Conservation (phyloP, 768 basidiomycete species). For the Rhizopogon roseolus region DNA sequence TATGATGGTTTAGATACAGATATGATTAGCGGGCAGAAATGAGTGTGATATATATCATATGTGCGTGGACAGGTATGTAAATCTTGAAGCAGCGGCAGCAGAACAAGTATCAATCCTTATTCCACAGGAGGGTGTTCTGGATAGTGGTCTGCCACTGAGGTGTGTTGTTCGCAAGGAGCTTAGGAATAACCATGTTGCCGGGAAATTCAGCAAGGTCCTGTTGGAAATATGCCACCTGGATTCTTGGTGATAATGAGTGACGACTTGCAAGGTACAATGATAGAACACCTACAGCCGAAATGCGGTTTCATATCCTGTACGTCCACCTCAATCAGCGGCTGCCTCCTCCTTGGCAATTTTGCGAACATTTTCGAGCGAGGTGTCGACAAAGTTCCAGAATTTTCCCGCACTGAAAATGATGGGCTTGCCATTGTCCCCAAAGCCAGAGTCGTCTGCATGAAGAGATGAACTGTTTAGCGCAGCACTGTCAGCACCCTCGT, state of each 20-base stretch:
- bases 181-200: neutral
- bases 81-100: too few species aligned
- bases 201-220: neutral
- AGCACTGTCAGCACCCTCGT: neutral
- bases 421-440: neutral
- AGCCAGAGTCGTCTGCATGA: neutral
- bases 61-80: too few species aligned
- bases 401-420: neutral
- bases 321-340: neutral
- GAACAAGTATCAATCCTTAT: neutral
- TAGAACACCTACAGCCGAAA: neutral
- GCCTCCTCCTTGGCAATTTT: neutral
- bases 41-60: too few species aligned
- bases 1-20: neutral
- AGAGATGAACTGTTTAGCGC: neutral
- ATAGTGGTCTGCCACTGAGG: neutral
- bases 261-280: neutral
- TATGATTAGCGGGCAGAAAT: neutral
- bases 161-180: neutral
- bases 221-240: too few species aligned
- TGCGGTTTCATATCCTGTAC: neutral
- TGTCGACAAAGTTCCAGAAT: neutral
- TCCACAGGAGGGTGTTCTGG: neutral
- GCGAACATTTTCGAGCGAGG: neutral
- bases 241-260: neutral